Evolutionary conservation across 106 monocot species (phyloP), one percentile per base, ranked within the genome.

Genomic region (Narthecium ossifragum): DNA sequence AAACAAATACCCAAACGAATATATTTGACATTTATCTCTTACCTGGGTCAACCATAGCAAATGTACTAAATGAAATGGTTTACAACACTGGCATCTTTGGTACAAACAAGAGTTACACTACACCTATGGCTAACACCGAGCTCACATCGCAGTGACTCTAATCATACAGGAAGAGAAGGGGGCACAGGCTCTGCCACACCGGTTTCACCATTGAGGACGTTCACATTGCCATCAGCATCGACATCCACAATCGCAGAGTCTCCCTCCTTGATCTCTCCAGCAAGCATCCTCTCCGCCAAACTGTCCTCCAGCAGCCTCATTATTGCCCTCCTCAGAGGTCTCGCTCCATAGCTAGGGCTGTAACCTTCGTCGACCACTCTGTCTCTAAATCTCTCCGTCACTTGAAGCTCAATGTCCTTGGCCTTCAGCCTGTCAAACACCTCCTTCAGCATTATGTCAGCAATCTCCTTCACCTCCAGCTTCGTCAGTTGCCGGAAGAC

Each of bases 401-500:
- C 85, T 60, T 86, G 81, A 15, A 86, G 78, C 15, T 71, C 77
- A 5, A 86, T 86, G 8, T 72, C 71, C 71, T 78, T 81, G 6
- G 31, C 51, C 70, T 81, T 82, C 36, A 86, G 36, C 37, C 81
- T 68, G 12, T 69, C 71, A 50, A 78, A 74, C 17, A 81, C 86
- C 70, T 86, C 86, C 63, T 82, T 86, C 27, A 86, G 65, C 81
- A 86, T 82, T 34, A 86, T 81, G 23, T 86, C 86, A 0, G 86
- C 78, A 37, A 86, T 86, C 48, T 86, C 81, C 61, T 81, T 86
- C 24, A 86, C 86, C 72, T 81, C 86, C 52, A 75, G 37, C 57
- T 86, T 86, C 0, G 86, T 86, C 34, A 86, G 64, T 58, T 86
- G 86, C 53, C 86, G 56, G 71, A 86, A 86, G 34, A 86, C 86